Evolutionary conservation across 2,329 filamentous ascomycete species (phyloP), one percentile per base, ranked within the genome.

Genomic region (Talaromyces sp.): DNA sequence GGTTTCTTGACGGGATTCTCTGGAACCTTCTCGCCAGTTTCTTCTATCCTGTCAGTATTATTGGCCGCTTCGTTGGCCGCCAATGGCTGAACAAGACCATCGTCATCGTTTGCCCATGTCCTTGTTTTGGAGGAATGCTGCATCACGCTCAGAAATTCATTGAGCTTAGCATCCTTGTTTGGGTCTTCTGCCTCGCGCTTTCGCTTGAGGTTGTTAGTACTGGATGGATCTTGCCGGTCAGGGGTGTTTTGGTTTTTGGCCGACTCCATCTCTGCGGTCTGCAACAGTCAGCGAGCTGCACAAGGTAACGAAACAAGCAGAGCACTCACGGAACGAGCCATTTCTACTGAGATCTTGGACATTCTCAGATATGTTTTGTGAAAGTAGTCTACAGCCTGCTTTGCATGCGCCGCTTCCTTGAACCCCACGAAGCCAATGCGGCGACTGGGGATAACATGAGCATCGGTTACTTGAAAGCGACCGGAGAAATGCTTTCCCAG

Each of bases 341-440:
- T 80, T 79, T 97, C 93, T 65, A 97, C 95, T 33, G 84, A 85
- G 70, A 99, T 92, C 80, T 89, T 96, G 62, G 93, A 96, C 90
- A 97, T 95, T 69, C 92, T 91, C 70, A 99, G 92, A 78, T 92
- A 99, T 65, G 93, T 89, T 74, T 87, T 91, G 82, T 99, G 93
- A 83, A 97, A 97, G 81, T 96, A 96, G 76, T 91, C 93, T 74
- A 96, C 90, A 52, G 95, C 94, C 72, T 88, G 86, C 61, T 85
- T 82, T 61, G 95, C 95, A 73, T 91, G 89, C 65, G 94, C 87
- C 14, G 89, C 81, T 57, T 86, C 90, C 78, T 91, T 93, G 82
- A 94, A 98, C 65, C 95, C 95, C 63, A 99, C 87, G 83, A 96
- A 99, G 69, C 93, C 95, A 76, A 99, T 97, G 68, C 93, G 87